These are phyloP conservation scores for Suhomyces atakaporum DNA, from an alignment of 1,139 yeast species.

Conservation along the genomic window DNA sequence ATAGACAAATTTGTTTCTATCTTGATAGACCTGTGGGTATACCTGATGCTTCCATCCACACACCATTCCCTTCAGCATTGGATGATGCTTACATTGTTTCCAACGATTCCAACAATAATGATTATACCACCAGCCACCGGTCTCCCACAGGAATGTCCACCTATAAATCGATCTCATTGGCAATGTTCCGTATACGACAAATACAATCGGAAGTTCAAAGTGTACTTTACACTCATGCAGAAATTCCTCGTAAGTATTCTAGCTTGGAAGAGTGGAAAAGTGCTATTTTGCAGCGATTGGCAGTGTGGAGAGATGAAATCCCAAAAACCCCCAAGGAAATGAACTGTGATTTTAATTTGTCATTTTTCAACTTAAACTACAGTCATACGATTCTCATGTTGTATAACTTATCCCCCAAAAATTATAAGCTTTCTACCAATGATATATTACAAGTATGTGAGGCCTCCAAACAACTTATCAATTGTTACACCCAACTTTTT, in stretches of 20 bases:
- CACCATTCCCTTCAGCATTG: slow-evolving; percentile 67
- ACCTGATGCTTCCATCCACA: slow-evolving; percentile 66
- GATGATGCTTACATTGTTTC: slow-evolving; percentile 67
- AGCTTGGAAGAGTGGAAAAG: slow-evolving; percentile 60
- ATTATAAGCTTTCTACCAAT: slow-evolving; percentile 51
- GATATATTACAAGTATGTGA: slow-evolving; percentile 62
- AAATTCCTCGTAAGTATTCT: slow-evolving; percentile 65
- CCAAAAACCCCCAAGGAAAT: slow-evolving; percentile 61
- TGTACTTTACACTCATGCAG: slow-evolving; percentile 67
- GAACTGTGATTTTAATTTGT: slow-evolving; percentile 74
- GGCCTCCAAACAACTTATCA: slow-evolving; percentile 67
- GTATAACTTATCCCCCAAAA: slow-evolving; percentile 77
- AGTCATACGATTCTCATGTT: slow-evolving; percentile 72
- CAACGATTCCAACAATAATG: slow-evolving; percentile 12
- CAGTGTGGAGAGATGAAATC: slow-evolving; percentile 58
- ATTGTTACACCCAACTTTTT: slow-evolving; percentile 60
- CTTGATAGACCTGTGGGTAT: slow-evolving; percentile 74
- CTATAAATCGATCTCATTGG: slow-evolving; percentile 64
- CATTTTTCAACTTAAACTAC: slow-evolving; percentile 72
- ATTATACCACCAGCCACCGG: slow-evolving; percentile 7
- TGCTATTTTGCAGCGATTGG: slow-evolving; percentile 52
- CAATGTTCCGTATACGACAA: slow-evolving; percentile 67
- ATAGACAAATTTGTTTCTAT: slow-evolving; percentile 74
- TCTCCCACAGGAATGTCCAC: slow-evolving; percentile 23
- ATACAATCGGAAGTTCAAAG: slow-evolving; percentile 80